These are phyloP conservation scores for Ustilago sp. DNA, from an alignment of 1,284 basidiomycete species.

Conservation along the genomic window DNA sequence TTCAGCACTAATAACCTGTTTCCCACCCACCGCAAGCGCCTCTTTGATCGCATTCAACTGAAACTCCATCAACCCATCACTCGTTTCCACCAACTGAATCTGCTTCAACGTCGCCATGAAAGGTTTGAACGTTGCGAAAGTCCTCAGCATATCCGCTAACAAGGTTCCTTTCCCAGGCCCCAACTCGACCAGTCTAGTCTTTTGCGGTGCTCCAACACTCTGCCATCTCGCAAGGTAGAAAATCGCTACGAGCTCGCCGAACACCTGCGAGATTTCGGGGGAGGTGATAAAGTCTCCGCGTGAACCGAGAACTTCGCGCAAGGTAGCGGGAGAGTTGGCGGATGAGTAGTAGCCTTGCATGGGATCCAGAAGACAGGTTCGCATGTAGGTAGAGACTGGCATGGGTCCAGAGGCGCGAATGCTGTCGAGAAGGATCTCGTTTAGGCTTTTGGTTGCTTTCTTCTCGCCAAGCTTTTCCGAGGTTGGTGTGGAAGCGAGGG, in stretches of 20 bases:
- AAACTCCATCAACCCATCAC: constrained; percentile 57
- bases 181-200: constrained; percentile 85
- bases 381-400: constrained; percentile 68
- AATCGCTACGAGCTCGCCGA: constrained; percentile 79
- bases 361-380: constrained; percentile 65
- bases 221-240: constrained; percentile 88
- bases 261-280: constrained; percentile 95
- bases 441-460: constrained; percentile 33
- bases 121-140: constrained; percentile 60
- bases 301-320: constrained; percentile 80
- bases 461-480: neutral
- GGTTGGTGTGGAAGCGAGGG: neutral
- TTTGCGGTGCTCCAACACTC: constrained; percentile 73
- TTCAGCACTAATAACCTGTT: constrained; percentile 48
- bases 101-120: constrained; percentile 53
- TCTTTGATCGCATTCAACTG: constrained; percentile 51
- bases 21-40: constrained; percentile 44
- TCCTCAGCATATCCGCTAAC: constrained; percentile 86
- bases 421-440: constrained; percentile 44
- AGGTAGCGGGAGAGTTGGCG: constrained; percentile 39
- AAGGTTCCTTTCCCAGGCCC: constrained; percentile 95
- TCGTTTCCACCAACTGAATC: constrained; percentile 67
- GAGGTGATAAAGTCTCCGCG: constrained; percentile 95
- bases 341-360: constrained; percentile 65
- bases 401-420: constrained; percentile 61